Percentiles rank a stretch among this genome's conserved stretches.
Conservation (phyloP, 1,284 basidiomycete genomes). For the Trichosporon asahii region DNA sequence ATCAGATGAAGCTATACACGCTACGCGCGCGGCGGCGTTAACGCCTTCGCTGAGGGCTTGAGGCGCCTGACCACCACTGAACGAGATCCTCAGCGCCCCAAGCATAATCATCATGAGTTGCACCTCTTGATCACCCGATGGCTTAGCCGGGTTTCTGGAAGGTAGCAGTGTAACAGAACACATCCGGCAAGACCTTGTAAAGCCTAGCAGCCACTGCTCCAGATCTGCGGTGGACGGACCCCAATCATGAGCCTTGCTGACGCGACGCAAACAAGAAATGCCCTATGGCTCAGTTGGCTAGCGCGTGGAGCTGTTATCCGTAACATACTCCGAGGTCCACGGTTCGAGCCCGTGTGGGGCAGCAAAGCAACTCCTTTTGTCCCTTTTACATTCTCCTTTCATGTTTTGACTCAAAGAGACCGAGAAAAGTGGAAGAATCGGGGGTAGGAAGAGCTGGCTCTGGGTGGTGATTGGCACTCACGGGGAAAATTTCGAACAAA, state of each 20-base stretch:
- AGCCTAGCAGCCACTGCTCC: neutral
- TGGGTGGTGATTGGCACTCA: neutral
- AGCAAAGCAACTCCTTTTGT: neutral
- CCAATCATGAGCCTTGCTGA: neutral
- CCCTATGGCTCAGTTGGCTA: constrained; percentile 11
- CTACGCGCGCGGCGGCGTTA: too few species aligned
- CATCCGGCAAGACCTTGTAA: too few species aligned
- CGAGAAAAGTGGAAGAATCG: neutral
- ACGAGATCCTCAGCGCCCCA: too few species aligned
- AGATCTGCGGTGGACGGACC: neutral
- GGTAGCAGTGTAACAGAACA: too few species aligned
- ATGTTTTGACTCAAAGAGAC: neutral
- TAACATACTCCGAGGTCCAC: constrained; percentile 9
- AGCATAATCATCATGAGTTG: too few species aligned
- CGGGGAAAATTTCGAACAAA: neutral
- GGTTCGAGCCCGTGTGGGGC: constrained; percentile 10
- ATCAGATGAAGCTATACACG: too few species aligned
- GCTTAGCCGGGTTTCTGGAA: too few species aligned
- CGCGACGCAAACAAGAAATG: neutral
- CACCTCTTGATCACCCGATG: too few species aligned
- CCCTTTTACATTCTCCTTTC: neutral
- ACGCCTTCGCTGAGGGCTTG: too few species aligned
- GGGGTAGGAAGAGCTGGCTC: neutral
- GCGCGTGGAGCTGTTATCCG: constrained; percentile 5
- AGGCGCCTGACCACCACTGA: too few species aligned